phyloP scores from a whole-genome alignment of 139 green algal species.

The Dunaliella sp. region DNA sequence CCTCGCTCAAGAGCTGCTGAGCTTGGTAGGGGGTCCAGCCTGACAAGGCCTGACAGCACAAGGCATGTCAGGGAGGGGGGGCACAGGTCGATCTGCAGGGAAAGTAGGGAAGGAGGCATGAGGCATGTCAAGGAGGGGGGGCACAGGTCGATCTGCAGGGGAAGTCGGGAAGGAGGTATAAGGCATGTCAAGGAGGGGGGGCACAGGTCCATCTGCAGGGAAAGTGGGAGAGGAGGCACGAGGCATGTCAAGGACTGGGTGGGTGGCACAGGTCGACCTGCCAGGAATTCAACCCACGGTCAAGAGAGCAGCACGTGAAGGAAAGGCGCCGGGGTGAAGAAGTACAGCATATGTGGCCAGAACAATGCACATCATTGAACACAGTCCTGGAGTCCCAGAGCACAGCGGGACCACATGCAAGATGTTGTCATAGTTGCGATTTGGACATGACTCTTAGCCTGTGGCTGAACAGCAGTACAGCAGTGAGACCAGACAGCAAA shows the following conservation, averaged over 20 bases:
- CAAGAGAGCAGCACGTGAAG: too few relatives aligned
- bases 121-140: not conserved
- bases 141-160: not conserved
- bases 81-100: not conserved
- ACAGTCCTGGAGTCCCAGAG: too few relatives aligned
- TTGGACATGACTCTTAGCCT: too few relatives aligned
- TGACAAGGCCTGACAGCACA: not conserved
- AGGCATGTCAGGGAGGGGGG: not conserved
- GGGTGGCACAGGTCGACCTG: not conserved
- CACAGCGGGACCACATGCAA: too few relatives aligned
- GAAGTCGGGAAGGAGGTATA: not conserved
- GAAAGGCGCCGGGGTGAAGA: too few relatives aligned
- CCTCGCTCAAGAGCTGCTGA: not conserved
- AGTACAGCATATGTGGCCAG: too few relatives aligned
- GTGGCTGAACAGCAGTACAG: too few relatives aligned
- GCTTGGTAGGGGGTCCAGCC: not conserved
- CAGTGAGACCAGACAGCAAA: too few relatives aligned
- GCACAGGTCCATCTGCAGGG: not conserved
- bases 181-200: not conserved
- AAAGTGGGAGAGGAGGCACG: not conserved
- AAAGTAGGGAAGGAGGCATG: not conserved
- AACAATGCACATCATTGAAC: too few relatives aligned
- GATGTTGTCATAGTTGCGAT: too few relatives aligned
- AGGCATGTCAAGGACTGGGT: not conserved
- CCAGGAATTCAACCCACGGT: too few relatives aligned